A percentile compares a stretch with the other conserved stretches of the same genome.
phyloP scores from a whole-genome alignment of 352 stramenopile genomes.

The Globisporangium acanthophoron region DNA sequence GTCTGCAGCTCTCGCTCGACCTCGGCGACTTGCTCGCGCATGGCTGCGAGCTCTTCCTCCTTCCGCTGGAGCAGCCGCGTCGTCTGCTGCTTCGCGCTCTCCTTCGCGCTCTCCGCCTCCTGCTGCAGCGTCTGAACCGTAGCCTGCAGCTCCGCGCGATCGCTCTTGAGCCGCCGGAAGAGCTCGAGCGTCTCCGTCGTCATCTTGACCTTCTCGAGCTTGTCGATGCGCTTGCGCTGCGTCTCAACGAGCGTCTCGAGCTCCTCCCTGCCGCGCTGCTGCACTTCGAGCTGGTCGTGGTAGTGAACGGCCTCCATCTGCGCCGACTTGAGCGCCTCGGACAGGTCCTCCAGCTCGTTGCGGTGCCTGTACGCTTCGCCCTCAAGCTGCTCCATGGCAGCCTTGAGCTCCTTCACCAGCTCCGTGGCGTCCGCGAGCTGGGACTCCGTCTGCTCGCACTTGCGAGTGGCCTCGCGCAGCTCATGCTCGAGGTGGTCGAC shows the following conservation, averaged over 20 bases:
- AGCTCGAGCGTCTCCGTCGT: slow-evolving; percentile 63
- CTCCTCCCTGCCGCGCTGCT: slow-evolving; percentile 34
- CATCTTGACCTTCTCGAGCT: slow-evolving; percentile 83
- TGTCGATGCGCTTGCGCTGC: slow-evolving; percentile 63
- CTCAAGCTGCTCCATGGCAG: slow-evolving; percentile 44
- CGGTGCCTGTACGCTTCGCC: slow-evolving; percentile 39
- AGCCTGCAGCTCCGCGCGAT: slow-evolving; percentile 40
- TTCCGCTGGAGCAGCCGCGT: slow-evolving; percentile 16
- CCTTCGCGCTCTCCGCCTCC: background rate
- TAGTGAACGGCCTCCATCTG: slow-evolving; percentile 51
- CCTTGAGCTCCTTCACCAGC: slow-evolving; percentile 31
- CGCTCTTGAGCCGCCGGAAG: slow-evolving; percentile 63
- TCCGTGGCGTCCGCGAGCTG: slow-evolving; percentile 10
- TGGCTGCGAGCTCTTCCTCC: slow-evolving; percentile 32
- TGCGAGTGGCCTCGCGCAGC: slow-evolving; percentile 21
- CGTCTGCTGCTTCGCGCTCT: slow-evolving; percentile 17
- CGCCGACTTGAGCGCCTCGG: slow-evolving; percentile 45
- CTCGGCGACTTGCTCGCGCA: slow-evolving; percentile 38
- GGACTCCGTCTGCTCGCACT: slow-evolving; percentile 21
- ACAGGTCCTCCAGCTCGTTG: slow-evolving; percentile 42
- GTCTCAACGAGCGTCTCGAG: slow-evolving; percentile 40
- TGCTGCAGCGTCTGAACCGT: slow-evolving; percentile 26
- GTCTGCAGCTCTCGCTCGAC: slow-evolving; percentile 13
- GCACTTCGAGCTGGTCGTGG: slow-evolving; percentile 38
- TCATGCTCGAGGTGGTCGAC: slow-evolving; percentile 26